Evolutionary conservation across 208 protist species (phyloP), one percentile per base, ranked within the genome.

Genomic region (Wallacemonas sp.): DNA sequence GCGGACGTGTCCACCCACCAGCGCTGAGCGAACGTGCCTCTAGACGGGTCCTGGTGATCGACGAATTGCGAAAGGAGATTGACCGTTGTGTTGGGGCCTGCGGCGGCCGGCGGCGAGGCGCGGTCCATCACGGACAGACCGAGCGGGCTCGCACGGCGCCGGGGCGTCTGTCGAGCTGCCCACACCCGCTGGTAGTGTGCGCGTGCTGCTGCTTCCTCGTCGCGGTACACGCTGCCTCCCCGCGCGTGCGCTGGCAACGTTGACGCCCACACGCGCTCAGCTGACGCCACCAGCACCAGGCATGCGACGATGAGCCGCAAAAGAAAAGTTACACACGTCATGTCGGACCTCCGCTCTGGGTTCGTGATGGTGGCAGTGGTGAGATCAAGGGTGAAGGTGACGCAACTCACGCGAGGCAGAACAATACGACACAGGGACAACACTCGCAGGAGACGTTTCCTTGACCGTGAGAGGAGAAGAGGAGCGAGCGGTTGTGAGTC

Each of bases 11-110:
- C 73, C 24, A 76, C 60, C 59, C 67, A 83, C 66, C 65, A 79
- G n/a, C 73, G 68, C 66, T 83, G 78, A 32, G 30, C 42, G 46
- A 83, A 83, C 2, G 64, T 76, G 29, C 73, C 66, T 1, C 17
- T 10, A 9, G 37, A 21, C 19, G 63, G 26, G 26, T 76, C 61
- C 5, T 50, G 15, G 50, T 83, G 78, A 44, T 83, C 72, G 8
- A 77, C 52, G 12, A 5, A 48, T 39, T 79, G 78, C 0, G 62
- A 37, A 21, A 74, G 72, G 33, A 62, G 72, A 62, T 79, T 65
- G 15, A 54, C 65, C 21, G 68, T 50, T 29, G 19, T 45, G 32
- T 71, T 63, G 22, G 17, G 45, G 3, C 50, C 42, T 1, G 41
- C 36, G 19, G 59, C 17, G n/a, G 21, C 8, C 32, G 2, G 33